These are phyloP conservation scores for thale cress (Arabidopsis thaliana) DNA, from an alignment of 345 rosid species.

Conservation along the genomic window DNA sequence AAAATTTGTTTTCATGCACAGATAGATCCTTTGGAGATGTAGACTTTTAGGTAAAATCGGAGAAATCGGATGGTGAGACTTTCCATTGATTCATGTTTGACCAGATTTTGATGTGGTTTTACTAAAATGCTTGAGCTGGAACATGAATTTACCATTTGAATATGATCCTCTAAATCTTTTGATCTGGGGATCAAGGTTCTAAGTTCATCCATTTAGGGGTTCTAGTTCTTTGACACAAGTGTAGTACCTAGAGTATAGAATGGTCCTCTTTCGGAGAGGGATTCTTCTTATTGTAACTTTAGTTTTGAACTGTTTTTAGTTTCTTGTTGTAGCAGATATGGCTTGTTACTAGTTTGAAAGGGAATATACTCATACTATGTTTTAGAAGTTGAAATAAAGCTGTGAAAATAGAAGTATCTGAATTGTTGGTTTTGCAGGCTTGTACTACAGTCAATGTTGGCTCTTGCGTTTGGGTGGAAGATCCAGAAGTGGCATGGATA, in stretches of 20 bases:
- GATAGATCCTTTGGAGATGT: neutral
- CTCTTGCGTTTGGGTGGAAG: conserved; percentile 91
- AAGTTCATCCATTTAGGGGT: neutral
- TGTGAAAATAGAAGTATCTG: neutral
- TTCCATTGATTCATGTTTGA: conserved; percentile 34
- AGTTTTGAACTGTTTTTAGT: neutral
- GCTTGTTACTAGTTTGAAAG: conserved; percentile 9
- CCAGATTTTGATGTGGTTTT: conserved; percentile 20
- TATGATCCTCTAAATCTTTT: conserved; percentile 7
- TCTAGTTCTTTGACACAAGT: too few species aligned
- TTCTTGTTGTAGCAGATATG: neutral
- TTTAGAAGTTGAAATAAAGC: neutral
- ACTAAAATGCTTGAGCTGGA: conserved; percentile 5
- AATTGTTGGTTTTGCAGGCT: conserved; percentile 41
- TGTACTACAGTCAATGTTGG: conserved; percentile 63
- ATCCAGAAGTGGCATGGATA: conserved; percentile 83
- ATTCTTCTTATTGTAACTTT: neutral
- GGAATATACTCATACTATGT: neutral
- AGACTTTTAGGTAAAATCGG: neutral
- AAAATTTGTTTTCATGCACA: conserved; percentile 4
- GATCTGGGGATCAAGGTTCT: conserved; percentile 2
- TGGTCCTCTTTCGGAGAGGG: too few species aligned
- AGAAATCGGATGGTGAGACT: conserved; percentile 10
- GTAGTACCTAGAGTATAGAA: too few species aligned
- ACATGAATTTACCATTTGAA: neutral